phyloP scores from a whole-genome alignment of 768 basidiomycete genomes.

The Royoungia palumana region DNA sequence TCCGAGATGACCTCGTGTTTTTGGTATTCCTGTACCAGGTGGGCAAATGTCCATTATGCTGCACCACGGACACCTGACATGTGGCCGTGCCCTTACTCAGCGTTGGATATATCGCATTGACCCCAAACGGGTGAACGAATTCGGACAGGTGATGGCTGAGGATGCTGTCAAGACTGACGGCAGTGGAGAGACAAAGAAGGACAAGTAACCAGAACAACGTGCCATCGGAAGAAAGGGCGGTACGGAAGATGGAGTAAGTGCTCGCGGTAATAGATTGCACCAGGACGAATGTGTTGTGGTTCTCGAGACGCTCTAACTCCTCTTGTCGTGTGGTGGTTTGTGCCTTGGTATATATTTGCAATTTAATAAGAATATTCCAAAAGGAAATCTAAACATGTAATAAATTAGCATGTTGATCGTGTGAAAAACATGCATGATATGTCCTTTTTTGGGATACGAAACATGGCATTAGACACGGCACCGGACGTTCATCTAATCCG shows the following conservation, averaged over 20 bases:
- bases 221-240: slow-evolving; percentile 3
- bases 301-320: slow-evolving; percentile 16
- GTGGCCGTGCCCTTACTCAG: slow-evolving; percentile 25
- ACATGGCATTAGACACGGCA: slow-evolving; percentile 26
- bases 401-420: too few relatives aligned
- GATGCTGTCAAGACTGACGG: slow-evolving; percentile 42
- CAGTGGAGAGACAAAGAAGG: slow-evolving; percentile 54
- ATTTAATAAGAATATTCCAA: too few relatives aligned
- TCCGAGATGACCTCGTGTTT: slow-evolving; percentile 90
- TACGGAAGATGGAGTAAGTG: slow-evolving; percentile 7
- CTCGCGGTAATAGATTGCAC: slow-evolving; percentile 5
- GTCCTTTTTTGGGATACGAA: slow-evolving; percentile 23
- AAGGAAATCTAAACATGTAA: slow-evolving; percentile 6
- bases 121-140: slow-evolving; percentile 93
- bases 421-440: slow-evolving; percentile 16
- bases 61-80: slow-evolving; percentile 7
- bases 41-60: slow-evolving; percentile 27
- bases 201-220: slow-evolving; percentile 34
- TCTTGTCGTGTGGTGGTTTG: background rate
- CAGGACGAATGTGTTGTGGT: background rate
- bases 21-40: slow-evolving; percentile 91
- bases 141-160: slow-evolving; percentile 74
- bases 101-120: slow-evolving; percentile 98
- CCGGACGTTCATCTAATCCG: slow-evolving; percentile 36
- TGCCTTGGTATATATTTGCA: too few relatives aligned